Base-by-base conservation (phyloP, 202 grass and related monocot genomes). In the Carex sylvatica region DNA sequence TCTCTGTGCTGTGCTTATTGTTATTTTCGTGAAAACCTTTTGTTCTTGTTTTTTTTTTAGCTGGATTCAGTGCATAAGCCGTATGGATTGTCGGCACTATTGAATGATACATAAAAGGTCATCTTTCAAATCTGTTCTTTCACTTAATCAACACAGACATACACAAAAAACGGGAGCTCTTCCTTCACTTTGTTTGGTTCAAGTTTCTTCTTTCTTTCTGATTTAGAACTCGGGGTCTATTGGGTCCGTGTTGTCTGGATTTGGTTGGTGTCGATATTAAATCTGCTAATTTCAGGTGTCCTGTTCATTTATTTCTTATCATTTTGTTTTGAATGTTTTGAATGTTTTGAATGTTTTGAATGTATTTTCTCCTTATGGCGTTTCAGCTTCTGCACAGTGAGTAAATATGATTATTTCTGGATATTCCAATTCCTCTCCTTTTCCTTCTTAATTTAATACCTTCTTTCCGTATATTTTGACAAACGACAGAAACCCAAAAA, bases 31-130 rank as follows among this genome's bases (percentile, higher is more conserved):
- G n/a, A 68, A 42, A 20, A 5, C 22, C n/a, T 55, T 64, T 22
- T 19, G 10, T 63, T 84, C 44, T 36, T 3, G 65, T 10, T 78
- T 83, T 59, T 83, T 59, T 42, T 35, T 64, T 78, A 80, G 82
- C 52, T 84, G 62, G 8, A 73, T 67, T 84, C 58, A 79, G 28
- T 74, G 71, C 22, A 54, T 51, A 73, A 49, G 18, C 69, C 9
- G 38, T 9, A 47, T 62, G 9, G 38, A 72, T 72, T 72, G 16
- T 72, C 69, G 40, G 40, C n/a, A 49, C 40, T 49, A 49, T 70
- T 70, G n/a, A 22, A 72, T 72, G n/a, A 23, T 24, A 72, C 12
- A 9, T 35, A 33, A n/a, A 24, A 68, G 22, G 22, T 55, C 33
- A 14, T 75, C 12, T 75, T 75, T 51, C 23, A n/a, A 75, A 75